Percentiles rank a stretch among this genome's conserved stretches.
Conservation (phyloP, 2,329 filamentous ascomycete genomes). For the Colletotrichum graminicola region DNA sequence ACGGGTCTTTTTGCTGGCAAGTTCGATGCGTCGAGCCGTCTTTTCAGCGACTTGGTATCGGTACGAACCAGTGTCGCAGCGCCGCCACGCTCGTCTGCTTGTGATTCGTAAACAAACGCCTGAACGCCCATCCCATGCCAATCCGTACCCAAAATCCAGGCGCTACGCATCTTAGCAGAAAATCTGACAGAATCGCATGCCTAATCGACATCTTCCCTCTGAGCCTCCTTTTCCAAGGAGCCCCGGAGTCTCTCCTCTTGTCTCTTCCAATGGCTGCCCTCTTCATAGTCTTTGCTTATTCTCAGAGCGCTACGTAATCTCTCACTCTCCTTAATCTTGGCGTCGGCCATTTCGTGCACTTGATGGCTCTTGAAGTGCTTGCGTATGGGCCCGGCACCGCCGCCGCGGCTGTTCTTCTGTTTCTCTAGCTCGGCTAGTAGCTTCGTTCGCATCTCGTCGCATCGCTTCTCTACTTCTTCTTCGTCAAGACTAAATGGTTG, state of each 20-base stretch:
- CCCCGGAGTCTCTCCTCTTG: slow-evolving; percentile 77
- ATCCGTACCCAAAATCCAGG: slow-evolving; percentile 4
- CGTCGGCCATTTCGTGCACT: slow-evolving; percentile 94
- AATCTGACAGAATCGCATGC: not conserved
- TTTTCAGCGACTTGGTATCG: not conserved
- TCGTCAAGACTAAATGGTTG: slow-evolving; percentile 75
- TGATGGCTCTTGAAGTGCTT: slow-evolving; percentile 87
- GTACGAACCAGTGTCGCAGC: not conserved
- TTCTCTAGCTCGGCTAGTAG: slow-evolving; percentile 56
- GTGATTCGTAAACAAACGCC: slow-evolving; percentile 24
- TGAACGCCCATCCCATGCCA: slow-evolving; percentile 22
- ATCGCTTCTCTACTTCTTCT: slow-evolving; percentile 84
- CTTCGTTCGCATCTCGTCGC: slow-evolving; percentile 58
- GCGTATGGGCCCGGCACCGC: slow-evolving; percentile 53
- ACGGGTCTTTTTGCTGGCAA: not conserved
- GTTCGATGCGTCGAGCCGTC: not conserved
- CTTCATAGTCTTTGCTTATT: slow-evolving; percentile 87
- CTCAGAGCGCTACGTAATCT: slow-evolving; percentile 86
- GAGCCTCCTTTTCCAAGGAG: slow-evolving; percentile 55
- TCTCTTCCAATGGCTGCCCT: slow-evolving; percentile 86
- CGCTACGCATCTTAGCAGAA: not conserved
- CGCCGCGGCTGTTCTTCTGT: slow-evolving; percentile 45
- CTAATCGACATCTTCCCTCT: slow-evolving; percentile 43
- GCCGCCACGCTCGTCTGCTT: not conserved
- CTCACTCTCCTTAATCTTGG: slow-evolving; percentile 96